Conservation (phyloP, 345 rosid species). For the Physaria fendleri region DNA sequence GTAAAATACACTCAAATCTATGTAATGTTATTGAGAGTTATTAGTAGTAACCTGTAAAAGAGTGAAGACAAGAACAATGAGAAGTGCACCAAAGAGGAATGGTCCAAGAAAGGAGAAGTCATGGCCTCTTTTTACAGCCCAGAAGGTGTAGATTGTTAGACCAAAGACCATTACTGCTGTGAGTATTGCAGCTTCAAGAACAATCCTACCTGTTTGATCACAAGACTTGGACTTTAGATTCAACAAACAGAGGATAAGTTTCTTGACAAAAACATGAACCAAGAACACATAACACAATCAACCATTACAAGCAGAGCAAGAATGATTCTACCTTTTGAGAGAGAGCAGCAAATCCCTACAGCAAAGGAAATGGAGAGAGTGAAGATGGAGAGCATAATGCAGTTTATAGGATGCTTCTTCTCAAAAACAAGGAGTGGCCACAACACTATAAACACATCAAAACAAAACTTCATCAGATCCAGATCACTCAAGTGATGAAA, state of each 20-base stretch:
- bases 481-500: background rate
- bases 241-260: background rate
- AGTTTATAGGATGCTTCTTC: conserved; percentile 53
- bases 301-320: background rate
- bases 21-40: background rate
- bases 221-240: background rate
- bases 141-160: conserved; percentile 64
- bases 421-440: conserved; percentile 39
- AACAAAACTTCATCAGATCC: background rate
- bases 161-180: conserved; percentile 47
- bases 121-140: conserved; percentile 57
- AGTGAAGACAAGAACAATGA: conserved; percentile 41
- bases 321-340: conserved; percentile 35
- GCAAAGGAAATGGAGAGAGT: conserved; percentile 43
- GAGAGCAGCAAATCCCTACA: conserved; percentile 50
- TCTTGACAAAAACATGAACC: background rate
- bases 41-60: conserved; percentile 39
- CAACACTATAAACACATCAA: conserved; percentile 36
- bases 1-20: background rate
- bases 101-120: conserved; percentile 68
- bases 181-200: conserved; percentile 52
- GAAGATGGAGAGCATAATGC: conserved; percentile 43
- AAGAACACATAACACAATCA: too few species aligned
- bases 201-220: conserved; percentile 41
- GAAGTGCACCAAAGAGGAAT: conserved; percentile 46